Evolutionary conservation across 139 green algal species (phyloP).

Genomic region (Picochlorum sp.): DNA sequence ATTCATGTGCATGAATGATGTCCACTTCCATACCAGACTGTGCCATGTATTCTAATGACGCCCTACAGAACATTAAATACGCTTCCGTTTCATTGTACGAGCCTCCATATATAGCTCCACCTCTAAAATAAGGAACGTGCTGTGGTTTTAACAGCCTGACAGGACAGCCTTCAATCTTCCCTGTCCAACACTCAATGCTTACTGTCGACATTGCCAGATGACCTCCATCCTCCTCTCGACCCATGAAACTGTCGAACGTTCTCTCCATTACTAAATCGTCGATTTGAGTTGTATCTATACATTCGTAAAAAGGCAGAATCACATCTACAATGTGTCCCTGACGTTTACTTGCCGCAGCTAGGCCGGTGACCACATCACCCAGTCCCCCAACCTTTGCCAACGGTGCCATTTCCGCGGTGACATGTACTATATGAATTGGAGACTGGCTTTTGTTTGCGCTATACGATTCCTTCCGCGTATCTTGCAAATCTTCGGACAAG

Average conservation of each 20-base stretch:
- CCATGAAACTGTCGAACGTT: constrained; percentile 68
- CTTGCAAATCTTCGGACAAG: not conserved
- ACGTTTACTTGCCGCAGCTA: constrained; percentile 52
- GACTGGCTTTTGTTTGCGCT: constrained; percentile 19
- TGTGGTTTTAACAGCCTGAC: constrained; percentile 65
- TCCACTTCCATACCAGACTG: constrained; percentile 35
- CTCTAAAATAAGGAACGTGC: constrained; percentile 60
- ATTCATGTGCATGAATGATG: constrained; percentile 87
- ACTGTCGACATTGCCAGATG: constrained; percentile 41
- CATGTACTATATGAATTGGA: constrained; percentile 72
- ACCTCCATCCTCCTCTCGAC: constrained; percentile 59
- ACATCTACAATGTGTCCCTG: constrained; percentile 69
- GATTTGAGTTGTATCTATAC: constrained; percentile 51
- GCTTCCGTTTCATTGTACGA: constrained; percentile 89
- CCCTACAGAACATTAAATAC: constrained; percentile 93
- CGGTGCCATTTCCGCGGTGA: constrained; percentile 90
- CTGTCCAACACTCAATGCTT: constrained; percentile 38
- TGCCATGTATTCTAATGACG: constrained; percentile 73
- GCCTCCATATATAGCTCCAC: constrained; percentile 80
- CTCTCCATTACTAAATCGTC: constrained; percentile 57
- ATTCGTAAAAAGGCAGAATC: constrained; percentile 84
- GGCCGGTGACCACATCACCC: constrained; percentile 84
- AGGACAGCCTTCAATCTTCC: constrained; percentile 40
- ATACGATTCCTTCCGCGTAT: not conserved
- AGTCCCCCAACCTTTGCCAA: constrained; percentile 92